phyloP scores from a whole-genome alignment of 768 basidiomycete species.

The Trametes elegans region DNA sequence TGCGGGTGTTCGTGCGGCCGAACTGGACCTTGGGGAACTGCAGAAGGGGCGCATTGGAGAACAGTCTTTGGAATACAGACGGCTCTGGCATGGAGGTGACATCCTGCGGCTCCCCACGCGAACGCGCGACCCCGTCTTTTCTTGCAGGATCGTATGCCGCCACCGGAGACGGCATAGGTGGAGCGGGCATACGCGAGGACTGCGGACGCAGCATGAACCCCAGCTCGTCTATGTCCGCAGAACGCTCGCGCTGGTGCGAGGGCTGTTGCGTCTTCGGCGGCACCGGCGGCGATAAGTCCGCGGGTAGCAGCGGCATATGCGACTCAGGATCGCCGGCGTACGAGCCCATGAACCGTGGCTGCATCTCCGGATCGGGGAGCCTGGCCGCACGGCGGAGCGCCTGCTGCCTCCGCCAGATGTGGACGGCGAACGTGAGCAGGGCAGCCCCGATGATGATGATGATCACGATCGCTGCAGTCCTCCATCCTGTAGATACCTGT shows the following conservation, averaged over 20 bases:
- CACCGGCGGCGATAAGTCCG: not conserved
- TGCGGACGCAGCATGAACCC: conserved; percentile 1
- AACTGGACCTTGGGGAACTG: conserved; percentile 3
- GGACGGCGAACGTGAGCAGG: conserved; percentile 8
- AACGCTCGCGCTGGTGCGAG: not conserved
- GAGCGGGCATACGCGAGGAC: conserved; percentile 5
- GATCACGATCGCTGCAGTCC: conserved; percentile 14
- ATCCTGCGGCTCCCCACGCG: not conserved
- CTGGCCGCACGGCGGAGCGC: not conserved
- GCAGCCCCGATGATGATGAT: conserved; percentile 15
- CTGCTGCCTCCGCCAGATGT: conserved; percentile 13
- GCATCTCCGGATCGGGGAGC: conserved; percentile 10
- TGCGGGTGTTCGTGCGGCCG: not conserved
- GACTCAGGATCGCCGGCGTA: conserved; percentile 12
- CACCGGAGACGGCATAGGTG: conserved; percentile 3
- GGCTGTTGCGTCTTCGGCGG: conserved; percentile 8
- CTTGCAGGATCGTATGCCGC: not conserved
- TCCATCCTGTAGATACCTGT: conserved; percentile 17
- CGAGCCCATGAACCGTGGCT: conserved; percentile 9
- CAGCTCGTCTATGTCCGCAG: conserved; percentile 2
- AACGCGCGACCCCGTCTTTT: not conserved
- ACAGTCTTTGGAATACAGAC: not conserved
- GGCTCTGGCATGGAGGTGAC: conserved; percentile 5
- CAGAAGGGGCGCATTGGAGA: not conserved
- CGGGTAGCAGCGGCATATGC: conserved; percentile 3